A percentile compares a stretch with the other conserved stretches of the same genome.
phyloP scores from a whole-genome alignment of 2,329 filamentous ascomycete species.

The Colletotrichum sp. region DNA sequence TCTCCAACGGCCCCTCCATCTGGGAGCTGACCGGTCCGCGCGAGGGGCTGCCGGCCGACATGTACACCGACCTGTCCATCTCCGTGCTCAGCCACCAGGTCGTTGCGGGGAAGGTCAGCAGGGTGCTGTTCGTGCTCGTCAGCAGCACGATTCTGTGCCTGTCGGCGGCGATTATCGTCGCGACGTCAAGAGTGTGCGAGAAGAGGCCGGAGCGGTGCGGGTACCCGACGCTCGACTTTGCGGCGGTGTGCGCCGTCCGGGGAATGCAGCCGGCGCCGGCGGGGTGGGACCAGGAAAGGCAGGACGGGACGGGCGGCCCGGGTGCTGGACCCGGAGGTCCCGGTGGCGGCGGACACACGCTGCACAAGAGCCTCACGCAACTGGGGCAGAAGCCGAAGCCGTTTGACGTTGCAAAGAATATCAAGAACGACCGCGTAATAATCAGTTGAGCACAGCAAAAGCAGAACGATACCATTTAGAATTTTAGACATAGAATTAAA shows the following conservation, averaged over 20 bases:
- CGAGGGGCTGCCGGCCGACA: background rate
- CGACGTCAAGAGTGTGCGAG: background rate
- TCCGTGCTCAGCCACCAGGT: constrained; percentile 16
- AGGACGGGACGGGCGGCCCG: background rate
- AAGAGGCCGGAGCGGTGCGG: constrained; percentile 16
- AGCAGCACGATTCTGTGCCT: background rate
- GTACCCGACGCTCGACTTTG: constrained; percentile 16
- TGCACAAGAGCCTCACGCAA: constrained; percentile 8
- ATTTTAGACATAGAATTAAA: background rate
- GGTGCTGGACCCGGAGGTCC: background rate
- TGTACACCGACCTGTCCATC: constrained; percentile 14
- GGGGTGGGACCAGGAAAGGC: background rate
- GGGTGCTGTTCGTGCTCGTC: background rate
- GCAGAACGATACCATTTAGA: background rate
- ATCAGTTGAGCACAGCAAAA: background rate
- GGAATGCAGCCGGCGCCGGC: background rate
- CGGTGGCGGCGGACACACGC: background rate
- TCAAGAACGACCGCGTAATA: constrained; percentile 13
- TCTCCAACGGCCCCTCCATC: background rate
- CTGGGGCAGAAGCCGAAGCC: constrained; percentile 7
- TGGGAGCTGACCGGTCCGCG: constrained; percentile 8
- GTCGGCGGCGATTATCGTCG: constrained; percentile 1
- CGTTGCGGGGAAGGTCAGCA: constrained; percentile 10
- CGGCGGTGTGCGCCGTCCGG: constrained; percentile 10
- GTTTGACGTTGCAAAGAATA: constrained; percentile 10